These are phyloP conservation scores for Phytophthora vignae DNA, from an alignment of 352 stramenopile species.

Conservation along the genomic window DNA sequence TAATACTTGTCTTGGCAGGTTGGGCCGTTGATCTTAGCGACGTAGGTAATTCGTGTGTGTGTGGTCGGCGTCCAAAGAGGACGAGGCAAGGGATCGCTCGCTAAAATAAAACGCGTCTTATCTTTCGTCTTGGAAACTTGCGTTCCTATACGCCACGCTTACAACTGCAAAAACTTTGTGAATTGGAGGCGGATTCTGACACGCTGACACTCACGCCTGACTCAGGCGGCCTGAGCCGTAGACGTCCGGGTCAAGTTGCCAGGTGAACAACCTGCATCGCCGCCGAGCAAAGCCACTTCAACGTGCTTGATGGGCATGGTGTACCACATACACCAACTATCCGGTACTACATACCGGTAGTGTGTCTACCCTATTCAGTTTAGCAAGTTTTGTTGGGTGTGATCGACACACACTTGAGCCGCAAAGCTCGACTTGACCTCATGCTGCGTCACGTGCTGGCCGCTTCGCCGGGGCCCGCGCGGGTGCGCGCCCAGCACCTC, in stretches of 20 bases:
- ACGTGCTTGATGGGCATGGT: not conserved
- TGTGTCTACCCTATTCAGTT: no score
- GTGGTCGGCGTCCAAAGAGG: not conserved
- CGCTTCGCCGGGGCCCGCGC: conserved; percentile 10
- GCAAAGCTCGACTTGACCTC: not conserved
- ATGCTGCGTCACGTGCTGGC: conserved; percentile 43
- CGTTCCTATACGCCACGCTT: not conserved
- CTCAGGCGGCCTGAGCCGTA: no score
- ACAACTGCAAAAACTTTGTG: not conserved
- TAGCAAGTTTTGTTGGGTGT: no score
- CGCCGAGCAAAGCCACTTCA: not conserved
- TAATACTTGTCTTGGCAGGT: not conserved
- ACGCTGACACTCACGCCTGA: no score
- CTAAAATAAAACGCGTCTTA: conserved; percentile 1
- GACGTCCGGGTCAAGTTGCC: no score
- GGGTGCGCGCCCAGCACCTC: conserved; percentile 3
- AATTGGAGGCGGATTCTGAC: no score
- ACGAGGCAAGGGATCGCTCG: not conserved
- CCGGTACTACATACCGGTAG: not conserved
- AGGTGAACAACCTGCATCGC: no score
- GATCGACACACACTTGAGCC: no score
- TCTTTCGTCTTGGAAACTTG: not conserved
- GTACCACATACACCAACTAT: not conserved
- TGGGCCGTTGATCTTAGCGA: not conserved
- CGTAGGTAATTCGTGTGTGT: not conserved